Evolutionary conservation across 345 rosid genomes (phyloP).

Genomic region (Murraya koenigii): DNA sequence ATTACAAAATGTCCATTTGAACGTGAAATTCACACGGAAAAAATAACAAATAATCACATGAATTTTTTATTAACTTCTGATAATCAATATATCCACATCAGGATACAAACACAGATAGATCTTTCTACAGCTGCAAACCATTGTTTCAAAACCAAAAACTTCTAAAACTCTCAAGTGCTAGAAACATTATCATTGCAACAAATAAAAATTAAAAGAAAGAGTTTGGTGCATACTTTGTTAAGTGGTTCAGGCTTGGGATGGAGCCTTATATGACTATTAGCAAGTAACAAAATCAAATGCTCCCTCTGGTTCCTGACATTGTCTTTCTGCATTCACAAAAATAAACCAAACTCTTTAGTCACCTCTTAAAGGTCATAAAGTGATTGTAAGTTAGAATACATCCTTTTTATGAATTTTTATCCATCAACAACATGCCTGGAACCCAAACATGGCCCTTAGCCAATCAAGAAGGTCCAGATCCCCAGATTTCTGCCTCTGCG

Average conservation of each 20-base stretch:
- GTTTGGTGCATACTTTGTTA: conserved; percentile 54
- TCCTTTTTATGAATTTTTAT: background rate
- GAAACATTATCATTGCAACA: background rate
- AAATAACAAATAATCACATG: background rate
- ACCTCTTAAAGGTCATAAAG: conserved; percentile 11
- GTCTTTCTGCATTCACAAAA: conserved; percentile 66
- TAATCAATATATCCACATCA: background rate
- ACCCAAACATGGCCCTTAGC: conserved; percentile 96
- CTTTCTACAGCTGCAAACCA: background rate
- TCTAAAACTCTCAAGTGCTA: background rate
- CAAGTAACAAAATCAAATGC: conserved; percentile 84
- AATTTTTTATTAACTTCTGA: background rate
- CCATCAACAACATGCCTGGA: conserved; percentile 63
- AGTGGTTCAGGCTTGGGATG: conserved; percentile 91
- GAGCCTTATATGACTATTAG: conserved; percentile 80
- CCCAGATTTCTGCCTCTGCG: conserved; percentile 78
- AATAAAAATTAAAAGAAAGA: background rate
- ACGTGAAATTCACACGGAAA: background rate
- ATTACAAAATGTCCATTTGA: background rate
- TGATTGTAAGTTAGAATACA: background rate
- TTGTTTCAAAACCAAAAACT: background rate
- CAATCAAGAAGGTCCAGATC: conserved; percentile 93
- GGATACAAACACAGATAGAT: background rate
- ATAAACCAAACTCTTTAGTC: conserved; percentile 5
- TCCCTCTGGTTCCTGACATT: conserved; percentile 95